Conservation (phyloP, 495 filamentous ascomycete genomes). For the Lichenothelia convexa region DNA sequence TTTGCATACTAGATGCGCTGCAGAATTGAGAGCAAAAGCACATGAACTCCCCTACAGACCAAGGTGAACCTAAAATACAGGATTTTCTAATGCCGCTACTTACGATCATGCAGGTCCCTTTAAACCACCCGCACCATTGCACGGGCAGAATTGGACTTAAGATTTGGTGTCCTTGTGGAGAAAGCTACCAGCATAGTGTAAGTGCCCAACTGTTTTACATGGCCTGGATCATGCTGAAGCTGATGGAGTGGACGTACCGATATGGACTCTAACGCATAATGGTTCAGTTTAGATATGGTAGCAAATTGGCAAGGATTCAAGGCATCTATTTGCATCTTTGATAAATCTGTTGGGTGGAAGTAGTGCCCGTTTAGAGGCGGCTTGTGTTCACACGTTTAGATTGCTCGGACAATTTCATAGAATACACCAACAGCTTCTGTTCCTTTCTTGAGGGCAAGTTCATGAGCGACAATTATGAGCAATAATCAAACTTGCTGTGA, state of each 20-base stretch:
- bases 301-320: constrained; percentile 37
- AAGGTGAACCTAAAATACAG: too few relatives aligned
- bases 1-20: too few relatives aligned
- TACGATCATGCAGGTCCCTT: too few relatives aligned
- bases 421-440: too few relatives aligned
- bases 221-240: constrained; percentile 77
- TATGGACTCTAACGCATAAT: constrained; percentile 59
- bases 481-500: background rate
- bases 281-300: constrained; percentile 39
- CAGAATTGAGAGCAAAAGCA: too few relatives aligned
- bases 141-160: constrained; percentile 61
- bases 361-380: background rate
- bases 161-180: constrained; percentile 63
- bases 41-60: too few relatives aligned
- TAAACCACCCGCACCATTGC: constrained; percentile 66
- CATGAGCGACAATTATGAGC: too few relatives aligned
- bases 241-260: constrained; percentile 63
- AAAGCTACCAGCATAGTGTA: constrained; percentile 96
- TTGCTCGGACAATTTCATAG: too few relatives aligned
- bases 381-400: too few relatives aligned
- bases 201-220: too few relatives aligned
- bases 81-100: too few relatives aligned
- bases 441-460: too few relatives aligned
- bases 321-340: background rate
- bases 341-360: background rate